These are phyloP conservation scores for Glycine tomentella DNA, from an alignment of 306 rosid species.

Conservation along the genomic window DNA sequence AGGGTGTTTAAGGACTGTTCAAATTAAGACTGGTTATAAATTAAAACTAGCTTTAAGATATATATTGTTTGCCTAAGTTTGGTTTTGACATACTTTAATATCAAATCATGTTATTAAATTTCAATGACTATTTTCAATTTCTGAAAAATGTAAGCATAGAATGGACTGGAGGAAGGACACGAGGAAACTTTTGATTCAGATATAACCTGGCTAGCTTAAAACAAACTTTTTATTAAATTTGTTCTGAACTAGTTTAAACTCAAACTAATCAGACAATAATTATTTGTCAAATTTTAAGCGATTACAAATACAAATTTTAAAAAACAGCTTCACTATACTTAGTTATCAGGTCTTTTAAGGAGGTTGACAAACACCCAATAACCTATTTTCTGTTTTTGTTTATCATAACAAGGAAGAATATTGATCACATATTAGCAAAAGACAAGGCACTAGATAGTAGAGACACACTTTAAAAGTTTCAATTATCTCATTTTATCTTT, in stretches of 20 bases:
- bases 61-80: not conserved
- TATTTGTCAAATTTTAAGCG: conserved; percentile 11
- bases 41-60: no score
- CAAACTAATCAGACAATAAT: not conserved
- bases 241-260: conserved; percentile 6
- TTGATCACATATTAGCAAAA: not conserved
- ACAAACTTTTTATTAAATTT: conserved; percentile 11
- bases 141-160: not conserved
- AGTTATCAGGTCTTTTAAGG: no score
- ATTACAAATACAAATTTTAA: conserved; percentile 1
- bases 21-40: no score
- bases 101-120: not conserved
- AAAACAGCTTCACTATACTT: not conserved
- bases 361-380: not conserved
- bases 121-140: not conserved
- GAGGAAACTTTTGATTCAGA: not conserved
- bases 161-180: not conserved
- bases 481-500: conserved; percentile 30
- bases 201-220: conserved; percentile 16
- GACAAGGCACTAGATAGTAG: not conserved
- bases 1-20: no score
- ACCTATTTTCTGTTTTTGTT: not conserved
- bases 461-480: not conserved
- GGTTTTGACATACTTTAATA: not conserved
- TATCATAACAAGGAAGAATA: conserved; percentile 10